Evolutionary conservation across 768 basidiomycete species (phyloP).

Genomic region (Agrocybe pediades): DNA sequence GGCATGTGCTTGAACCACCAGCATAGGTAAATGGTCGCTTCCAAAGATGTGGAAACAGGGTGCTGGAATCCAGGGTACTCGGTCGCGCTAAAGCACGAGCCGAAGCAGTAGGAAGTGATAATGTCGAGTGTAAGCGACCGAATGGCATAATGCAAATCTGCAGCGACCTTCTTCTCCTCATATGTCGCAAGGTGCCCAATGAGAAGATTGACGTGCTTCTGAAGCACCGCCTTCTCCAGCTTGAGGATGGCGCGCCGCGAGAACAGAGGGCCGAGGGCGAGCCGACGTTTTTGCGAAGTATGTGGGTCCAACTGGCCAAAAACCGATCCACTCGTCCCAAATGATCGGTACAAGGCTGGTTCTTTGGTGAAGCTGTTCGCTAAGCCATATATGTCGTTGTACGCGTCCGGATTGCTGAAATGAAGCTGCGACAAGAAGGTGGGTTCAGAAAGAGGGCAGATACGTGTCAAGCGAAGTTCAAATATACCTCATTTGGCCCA

Average conservation of each 20-base stretch:
- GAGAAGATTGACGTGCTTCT: constrained; percentile 28
- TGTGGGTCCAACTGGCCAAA: constrained; percentile 27
- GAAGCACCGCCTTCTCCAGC: constrained; percentile 26
- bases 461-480: not conserved
- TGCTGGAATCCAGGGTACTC: constrained; percentile 24
- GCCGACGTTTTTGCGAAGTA: constrained; percentile 26
- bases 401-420: constrained; percentile 35
- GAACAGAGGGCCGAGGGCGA: constrained; percentile 32
- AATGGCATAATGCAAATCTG: constrained; percentile 26
- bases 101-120: constrained; percentile 33
- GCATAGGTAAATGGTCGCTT: constrained; percentile 10
- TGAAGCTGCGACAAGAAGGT: constrained; percentile 36
- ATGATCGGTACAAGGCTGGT: constrained; percentile 23
- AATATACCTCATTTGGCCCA: constrained; percentile 37
- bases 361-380: constrained; percentile 29
- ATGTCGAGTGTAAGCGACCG: constrained; percentile 29
- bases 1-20: constrained; percentile 24
- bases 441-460: not conserved
- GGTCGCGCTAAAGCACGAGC: constrained; percentile 24
- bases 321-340: constrained; percentile 26
- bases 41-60: constrained; percentile 23
- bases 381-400: constrained; percentile 32
- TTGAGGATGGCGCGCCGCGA: constrained; percentile 33
- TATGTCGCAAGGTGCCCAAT: constrained; percentile 11
- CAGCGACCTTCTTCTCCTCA: constrained; percentile 3